These are phyloP conservation scores for Mycena chlorophos DNA, from an alignment of 768 basidiomycete genomes.

Conservation along the genomic window DNA sequence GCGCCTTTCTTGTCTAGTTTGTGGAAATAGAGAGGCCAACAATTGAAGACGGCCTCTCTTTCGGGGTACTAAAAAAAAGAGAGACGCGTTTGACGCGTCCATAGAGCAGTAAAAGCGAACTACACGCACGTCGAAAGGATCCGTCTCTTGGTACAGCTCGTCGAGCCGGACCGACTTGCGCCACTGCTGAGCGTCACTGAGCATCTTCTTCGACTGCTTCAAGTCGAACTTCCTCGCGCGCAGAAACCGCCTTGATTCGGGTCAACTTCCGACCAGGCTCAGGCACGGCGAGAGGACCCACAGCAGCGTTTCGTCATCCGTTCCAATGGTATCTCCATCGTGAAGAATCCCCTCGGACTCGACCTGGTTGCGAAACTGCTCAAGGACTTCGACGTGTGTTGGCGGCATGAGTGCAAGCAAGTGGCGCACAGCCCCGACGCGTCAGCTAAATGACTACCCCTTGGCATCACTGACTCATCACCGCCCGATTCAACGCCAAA, in stretches of 20 bases:
- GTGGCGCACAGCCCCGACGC: not conserved
- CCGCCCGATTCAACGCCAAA: not conserved
- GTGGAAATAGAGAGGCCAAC: slow-evolving; percentile 81
- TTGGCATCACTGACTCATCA: not conserved
- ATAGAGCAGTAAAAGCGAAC: not conserved
- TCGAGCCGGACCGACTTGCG: slow-evolving; percentile 69
- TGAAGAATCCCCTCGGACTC: slow-evolving; percentile 54
- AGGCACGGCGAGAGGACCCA: slow-evolving; percentile 30
- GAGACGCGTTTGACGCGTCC: not conserved
- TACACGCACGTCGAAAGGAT: slow-evolving; percentile 67
- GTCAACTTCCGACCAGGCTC: not conserved
- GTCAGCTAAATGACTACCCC: not conserved
- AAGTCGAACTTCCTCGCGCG: slow-evolving; percentile 68
- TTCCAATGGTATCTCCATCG: slow-evolving; percentile 63
- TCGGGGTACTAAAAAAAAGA: slow-evolving; percentile 60
- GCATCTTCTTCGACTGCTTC: slow-evolving; percentile 61
- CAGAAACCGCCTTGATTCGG: slow-evolving; percentile 63
- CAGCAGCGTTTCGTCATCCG: slow-evolving; percentile 61
- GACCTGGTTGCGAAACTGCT: slow-evolving; percentile 52
- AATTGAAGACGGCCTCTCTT: slow-evolving; percentile 66
- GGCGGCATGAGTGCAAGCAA: not conserved
- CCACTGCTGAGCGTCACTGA: slow-evolving; percentile 68
- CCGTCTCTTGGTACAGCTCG: slow-evolving; percentile 57
- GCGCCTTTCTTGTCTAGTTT: slow-evolving; percentile 71
- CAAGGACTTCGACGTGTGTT: slow-evolving; percentile 39